Base-by-base conservation (phyloP, 306 rosid species). In the Hippophae gyantsensis region DNA sequence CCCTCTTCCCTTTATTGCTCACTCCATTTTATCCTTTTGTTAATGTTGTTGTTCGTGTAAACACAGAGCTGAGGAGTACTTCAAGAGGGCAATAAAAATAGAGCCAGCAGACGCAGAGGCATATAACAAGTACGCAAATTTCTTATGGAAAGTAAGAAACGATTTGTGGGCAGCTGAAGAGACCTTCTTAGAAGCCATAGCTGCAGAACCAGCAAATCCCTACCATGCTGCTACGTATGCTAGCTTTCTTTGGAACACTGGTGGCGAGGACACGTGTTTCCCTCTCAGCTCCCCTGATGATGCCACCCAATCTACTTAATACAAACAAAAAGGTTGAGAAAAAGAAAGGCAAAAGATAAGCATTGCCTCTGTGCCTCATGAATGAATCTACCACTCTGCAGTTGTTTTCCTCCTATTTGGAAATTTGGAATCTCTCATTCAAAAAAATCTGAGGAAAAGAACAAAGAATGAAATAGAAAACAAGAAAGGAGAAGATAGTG, bases 111-210 rank as follows among this genome's bases (percentile, higher is more conserved):
- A 93, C 32, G 94, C 99, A 2, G 99, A 85, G 67, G 94, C 97
- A 0, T 86, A 59, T 60, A 77, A 68, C 48, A 88, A 93, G 62
- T 93, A 88, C 78, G 99, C 97, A 2, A 70, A 83, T 3, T 93
- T 88, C 53, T 66, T 93, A 1, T 93, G 99, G 99, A 79, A 68
- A 44, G 94, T 45, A 59, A 78, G 67, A 50, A 86, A 86, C 32
- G 92, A 88, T 57, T 61, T 93, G 60, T 93, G 99, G 92, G 89
- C 82, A 2, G 99, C 99, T 0, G 99, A 93, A 43, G 97, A 88
- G 71, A 76, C 97, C 0, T 93, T 65, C 60, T 72, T 88, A 62
- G 97, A 82, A 10, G 99, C 99, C 42, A 84, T 93, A 13, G 64
- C 82, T 7, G 94, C 84, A 2, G 97, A 93, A 13, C 95, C 99